A percentile compares a stretch with the other conserved stretches of the same genome.
phyloP scores from a whole-genome alignment of 1,284 basidiomycete species.

The Stereum hirsutum region DNA sequence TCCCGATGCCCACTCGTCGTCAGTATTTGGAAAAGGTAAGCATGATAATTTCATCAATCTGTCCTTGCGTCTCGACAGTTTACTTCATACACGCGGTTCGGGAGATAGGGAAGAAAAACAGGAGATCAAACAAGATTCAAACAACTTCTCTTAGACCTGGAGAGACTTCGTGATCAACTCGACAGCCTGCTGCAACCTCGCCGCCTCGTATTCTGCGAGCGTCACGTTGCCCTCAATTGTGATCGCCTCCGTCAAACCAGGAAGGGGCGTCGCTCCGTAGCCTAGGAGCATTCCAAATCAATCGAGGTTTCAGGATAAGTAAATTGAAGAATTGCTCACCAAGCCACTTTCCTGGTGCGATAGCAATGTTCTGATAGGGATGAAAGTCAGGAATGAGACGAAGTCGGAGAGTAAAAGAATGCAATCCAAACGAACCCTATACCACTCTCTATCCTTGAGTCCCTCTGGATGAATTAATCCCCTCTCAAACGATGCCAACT shows the following conservation, averaged over 20 bases:
- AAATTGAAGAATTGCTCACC: slow-evolving; percentile 34
- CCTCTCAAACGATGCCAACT: slow-evolving; percentile 69
- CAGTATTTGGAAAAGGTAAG: too few relatives aligned
- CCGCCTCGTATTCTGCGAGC: slow-evolving; percentile 56
- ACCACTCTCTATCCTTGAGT: slow-evolving; percentile 79
- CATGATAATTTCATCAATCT: too few relatives aligned
- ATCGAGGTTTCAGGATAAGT: not conserved
- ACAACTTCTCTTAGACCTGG: slow-evolving; percentile 5
- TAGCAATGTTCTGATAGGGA: too few relatives aligned
- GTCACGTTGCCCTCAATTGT: slow-evolving; percentile 57
- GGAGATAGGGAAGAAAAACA: not conserved
- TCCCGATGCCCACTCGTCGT: too few relatives aligned
- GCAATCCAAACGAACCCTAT: too few relatives aligned
- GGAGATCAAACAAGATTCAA: not conserved
- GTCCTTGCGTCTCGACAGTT: too few relatives aligned
- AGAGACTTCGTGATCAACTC: slow-evolving; percentile 15
- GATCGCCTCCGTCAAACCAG: slow-evolving; percentile 76
- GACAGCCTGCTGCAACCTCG: slow-evolving; percentile 50
- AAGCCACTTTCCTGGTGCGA: slow-evolving; percentile 86
- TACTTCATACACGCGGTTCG: too few relatives aligned
- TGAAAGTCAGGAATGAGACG: too few relatives aligned
- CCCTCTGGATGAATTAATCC: slow-evolving; percentile 82
- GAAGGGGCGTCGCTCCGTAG: slow-evolving; percentile 84
- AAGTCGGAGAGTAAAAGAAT: too few relatives aligned
- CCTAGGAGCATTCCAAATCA: slow-evolving; percentile 28